Base-by-base conservation (phyloP, 768 basidiomycete species). In the Phlegmacium glaucopus region DNA sequence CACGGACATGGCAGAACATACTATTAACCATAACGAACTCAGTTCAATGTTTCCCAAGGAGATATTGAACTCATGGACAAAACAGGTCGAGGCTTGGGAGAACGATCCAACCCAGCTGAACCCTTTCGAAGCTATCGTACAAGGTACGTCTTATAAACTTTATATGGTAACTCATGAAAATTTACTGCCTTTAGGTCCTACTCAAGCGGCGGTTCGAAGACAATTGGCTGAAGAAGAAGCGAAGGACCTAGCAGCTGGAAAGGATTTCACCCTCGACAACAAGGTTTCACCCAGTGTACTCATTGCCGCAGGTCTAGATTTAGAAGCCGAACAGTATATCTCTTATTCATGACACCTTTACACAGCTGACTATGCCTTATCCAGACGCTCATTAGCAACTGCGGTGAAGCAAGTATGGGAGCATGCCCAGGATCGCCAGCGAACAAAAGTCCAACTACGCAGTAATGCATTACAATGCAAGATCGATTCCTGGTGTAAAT, bases 291-390 rank as follows among this genome's bases (percentile, higher is more conserved):
- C 53, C 12, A 49, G 47, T 27, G 46, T 45, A 2, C 38, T 59
- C 1, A 57, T 62, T 4, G 28, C 42, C 1, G 25, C 25, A 10
- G 59, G 61, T 5, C 17, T 62, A 3, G 52, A 57, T 12, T 17
- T 63, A 1, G 62, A 61, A 41, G 47, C 44, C 1, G 48, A 57
- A 34, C 55, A 60, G 58, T 61, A 29, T 10, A 53, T 18, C 17
- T 35, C 18, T 45, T n/a, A 26, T 25, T 40, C 11, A n/a, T n/a
- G 5, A 27, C 39, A n/a, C n/a, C 11, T 35, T 34, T 22, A 27
- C 8, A 12, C 5, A n/a, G n/a, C 9, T 42, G 13, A 36, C 13
- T 12, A 45, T 42, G n/a, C 25, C 22, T 22, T 22, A 22, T 5
- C 22, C 27, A 56, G 53, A 27, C 46, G 53, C 11, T 8, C 32